Evolutionary conservation across 192 early-diverging fungal genomes (phyloP), one percentile per base, ranked within the genome.

Genomic region (Borealophlyctis nickersoniae): DNA sequence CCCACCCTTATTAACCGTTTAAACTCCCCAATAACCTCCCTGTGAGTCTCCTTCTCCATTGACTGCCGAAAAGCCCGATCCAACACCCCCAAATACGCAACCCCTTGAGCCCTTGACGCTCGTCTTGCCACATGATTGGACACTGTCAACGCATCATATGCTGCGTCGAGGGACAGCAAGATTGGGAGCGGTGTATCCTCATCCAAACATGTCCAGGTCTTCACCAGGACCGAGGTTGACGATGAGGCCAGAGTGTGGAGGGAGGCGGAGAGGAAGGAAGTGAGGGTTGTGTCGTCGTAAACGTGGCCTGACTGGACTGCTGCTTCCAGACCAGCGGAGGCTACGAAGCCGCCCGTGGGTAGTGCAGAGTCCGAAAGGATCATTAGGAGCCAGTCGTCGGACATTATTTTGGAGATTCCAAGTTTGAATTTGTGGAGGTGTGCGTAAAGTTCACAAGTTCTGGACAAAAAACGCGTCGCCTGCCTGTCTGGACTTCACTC

Each of bases 271-370:
- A 89, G 76, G 57, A 89, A 91, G 19, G 45, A 29, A 29, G 61
- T 66, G 29, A 86, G 63, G 5, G 67, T 61, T n/a, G 66, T 26
- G 14, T 31, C 49, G 27, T 51, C 23, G 1, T 52, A 30, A 36
- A 93, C 75, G 39, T 83, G 78, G 14, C 86, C 88, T 51, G 78
- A 66, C 55, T 93, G 91, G 48, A 84, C 67, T 45, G 89, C 87
- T 1, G 92, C 88, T 70, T 98, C 95, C 4, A 98, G 81, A 0
- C 94, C 95, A 5, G 86, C 84, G 7, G 93, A 96, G 22, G 93
- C 88, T 22, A 98, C 91, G 74, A 98, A 98, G 4, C 95, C 95
- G 27, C 95, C 93, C 0, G 92, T 94, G 0, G 95, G 95, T 7
- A 98, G 81, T 45, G 92, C 90, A 5, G 93, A 96, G 76, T 98